Base-by-base conservation (phyloP, 2,329 filamentous ascomycete species). In the Apiospora hydei region DNA sequence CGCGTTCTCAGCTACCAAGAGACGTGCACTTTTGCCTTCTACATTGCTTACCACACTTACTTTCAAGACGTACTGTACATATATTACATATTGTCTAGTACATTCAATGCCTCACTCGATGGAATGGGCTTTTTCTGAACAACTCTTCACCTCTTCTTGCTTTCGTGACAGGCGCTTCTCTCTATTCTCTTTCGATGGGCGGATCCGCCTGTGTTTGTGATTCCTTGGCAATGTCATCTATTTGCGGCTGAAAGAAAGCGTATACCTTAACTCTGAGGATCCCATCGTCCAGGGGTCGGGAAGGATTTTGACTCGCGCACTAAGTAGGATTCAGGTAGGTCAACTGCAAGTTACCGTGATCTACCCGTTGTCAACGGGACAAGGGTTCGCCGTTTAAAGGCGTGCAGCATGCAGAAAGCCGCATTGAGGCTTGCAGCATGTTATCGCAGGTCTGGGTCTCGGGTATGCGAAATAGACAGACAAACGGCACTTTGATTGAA, bases 81-180 rank as follows among this genome's bases (percentile, higher is more conserved):
- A 64, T 64, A 41, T 41, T 41, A 64, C 18, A 41, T 64, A 64
- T 64, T 64, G 57, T 64, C 57, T 64, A 64, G 57, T 64, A 64
- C 57, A 64, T 64, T 64, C 57, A 41, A n/a, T 64, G 49, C n/a
- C 49, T 14, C 46, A 49, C 46, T n/a, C 53, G 38, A 61, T 38
- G 18, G 26, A 18, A 38, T 21, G 5, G 7, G 7, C 16, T 7
- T 21, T 10, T n/a, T 38, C 18, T 38, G 8, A 18, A 11, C 13
- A 61, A 18, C 13, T 38, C 26, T 61, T 3, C 34, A 4, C 30
- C 51, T 61, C 18, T 57, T 34, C 3, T 5, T 61, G 1, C 46
- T 49, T 16, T 7, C 14, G 53, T 61, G 51, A 16, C 26, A 34
- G 14, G 51, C 16, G 7, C 26, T 34, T 61, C n/a, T 61, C 24